Evolutionary conservation across 257 asterid genomes (phyloP), one percentile per base, ranked within the genome.

Genomic region (Craterostigma plantagineum): DNA sequence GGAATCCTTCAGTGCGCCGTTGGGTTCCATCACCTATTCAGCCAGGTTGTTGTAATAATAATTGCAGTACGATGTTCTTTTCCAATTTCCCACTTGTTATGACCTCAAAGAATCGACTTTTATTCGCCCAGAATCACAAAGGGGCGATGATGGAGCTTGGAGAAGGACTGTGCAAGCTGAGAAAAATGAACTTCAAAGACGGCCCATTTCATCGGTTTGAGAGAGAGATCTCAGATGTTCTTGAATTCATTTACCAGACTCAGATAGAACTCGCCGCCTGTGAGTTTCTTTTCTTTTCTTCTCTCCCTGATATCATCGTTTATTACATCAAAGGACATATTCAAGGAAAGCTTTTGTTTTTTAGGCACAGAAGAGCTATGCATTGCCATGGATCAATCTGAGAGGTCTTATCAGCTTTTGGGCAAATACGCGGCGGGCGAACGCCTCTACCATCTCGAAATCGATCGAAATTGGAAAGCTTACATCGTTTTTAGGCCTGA

Each of bases 141-240:
- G 93, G 93, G 40, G 93, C 96, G 8, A 84, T 84, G 96, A 80
- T 84, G 78, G 93, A 84, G 65, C 61, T 84, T 23, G 96, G 96
- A 60, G 96, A 84, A 56, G 93, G 96, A 34, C 17, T 77, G 7
- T 83, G 95, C 45, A 83, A 83, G 69, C 66, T 79, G 51, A 60
- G 93, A 11, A 83, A 83, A 70, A 55, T 83, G 66, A 76, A 76
- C 50, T 79, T 79, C 27, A 72, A 79, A 45, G 69, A 42, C 0
- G 93, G 93, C 41, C 93, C 95, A 4, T 79, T 83, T 55, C 67
- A 69, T 49, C 61, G 62, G 35, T 83, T 83, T 46, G 87, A 79
- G 66, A 66, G 61, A 34, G 83, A 73, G 46, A 71, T 76, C n/a
- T 66, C 95, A 11, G 73, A 66, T 1, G 83, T 69, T 11, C 50